Percentiles rank a stretch among this genome's conserved stretches.
Conservation (phyloP, 2,329 filamentous ascomycete genomes). For the Pseudopithomyces maydicus region DNA sequence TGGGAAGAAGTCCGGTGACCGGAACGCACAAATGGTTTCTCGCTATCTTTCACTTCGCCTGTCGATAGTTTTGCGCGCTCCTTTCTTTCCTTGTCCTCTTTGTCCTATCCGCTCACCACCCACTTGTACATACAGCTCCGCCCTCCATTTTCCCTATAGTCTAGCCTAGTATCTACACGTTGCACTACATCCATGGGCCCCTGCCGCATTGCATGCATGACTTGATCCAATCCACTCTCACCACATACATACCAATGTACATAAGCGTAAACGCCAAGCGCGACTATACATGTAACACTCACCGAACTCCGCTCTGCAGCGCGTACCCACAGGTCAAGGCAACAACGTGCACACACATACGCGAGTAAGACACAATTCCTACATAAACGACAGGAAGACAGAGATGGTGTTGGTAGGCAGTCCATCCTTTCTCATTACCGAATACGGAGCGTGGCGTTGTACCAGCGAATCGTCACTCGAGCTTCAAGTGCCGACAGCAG, state of each 20-base stretch:
- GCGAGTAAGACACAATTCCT: neutral
- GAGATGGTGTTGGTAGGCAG: neutral
- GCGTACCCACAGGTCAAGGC: neutral
- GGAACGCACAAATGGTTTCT: neutral
- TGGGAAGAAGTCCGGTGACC: neutral
- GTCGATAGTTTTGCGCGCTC: neutral
- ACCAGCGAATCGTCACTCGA: neutral
- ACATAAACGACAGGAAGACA: neutral
- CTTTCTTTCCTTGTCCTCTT: neutral
- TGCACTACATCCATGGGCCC: neutral
- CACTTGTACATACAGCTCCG: constrained; percentile 5
- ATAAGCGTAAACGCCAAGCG: neutral
- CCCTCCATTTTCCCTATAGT: neutral
- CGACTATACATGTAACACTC: neutral
- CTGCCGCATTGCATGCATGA: neutral
- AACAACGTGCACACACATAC: neutral
- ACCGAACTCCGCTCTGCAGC: neutral
- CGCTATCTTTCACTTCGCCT: constrained; percentile 5
- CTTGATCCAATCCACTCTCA: too few species aligned
- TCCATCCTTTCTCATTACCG: neutral
- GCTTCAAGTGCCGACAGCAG: constrained; percentile 9
- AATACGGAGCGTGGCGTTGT: neutral
- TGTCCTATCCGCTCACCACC: neutral
- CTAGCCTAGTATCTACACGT: neutral
- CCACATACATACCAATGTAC: neutral